Conservation (phyloP, 768 basidiomycete species). For the Pulveroboletus sp. region DNA sequence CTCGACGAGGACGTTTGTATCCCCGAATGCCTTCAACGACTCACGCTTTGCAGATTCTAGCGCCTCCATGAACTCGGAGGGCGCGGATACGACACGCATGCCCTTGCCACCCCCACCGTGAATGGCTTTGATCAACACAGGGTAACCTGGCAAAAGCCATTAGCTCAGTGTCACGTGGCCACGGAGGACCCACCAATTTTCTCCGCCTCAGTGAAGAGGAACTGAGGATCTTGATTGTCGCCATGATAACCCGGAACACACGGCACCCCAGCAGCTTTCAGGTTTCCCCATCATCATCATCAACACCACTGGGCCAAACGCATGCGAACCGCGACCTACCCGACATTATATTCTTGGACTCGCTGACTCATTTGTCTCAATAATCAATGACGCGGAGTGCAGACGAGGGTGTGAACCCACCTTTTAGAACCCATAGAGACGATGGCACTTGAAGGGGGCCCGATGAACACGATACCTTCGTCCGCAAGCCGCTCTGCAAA, state of each 20-base stretch:
- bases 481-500: constrained; percentile 74
- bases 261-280: constrained; percentile 77
- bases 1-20: constrained; percentile 83
- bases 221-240: constrained; percentile 67
- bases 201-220: constrained; percentile 64
- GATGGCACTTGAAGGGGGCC: constrained; percentile 85
- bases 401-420: constrained; percentile 33
- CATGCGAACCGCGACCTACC: constrained; percentile 37
- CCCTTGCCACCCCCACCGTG: constrained; percentile 96
- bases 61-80: constrained; percentile 73
- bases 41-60: constrained; percentile 87
- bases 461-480: constrained; percentile 85
- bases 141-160: constrained; percentile 53
- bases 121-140: constrained; percentile 94
- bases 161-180: background rate
- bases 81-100: constrained; percentile 75
- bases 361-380: constrained; percentile 41
- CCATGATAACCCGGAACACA: constrained; percentile 96
- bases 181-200: constrained; percentile 52
- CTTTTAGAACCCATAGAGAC: constrained; percentile 95
- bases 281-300: constrained; percentile 11
- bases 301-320: background rate
- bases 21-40: constrained; percentile 82
- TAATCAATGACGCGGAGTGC: background rate
- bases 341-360: constrained; percentile 94